Evolutionary conservation across 139 green algal genomes (phyloP), one percentile per base, ranked within the genome.

Genomic region (Chlorella sp.): DNA sequence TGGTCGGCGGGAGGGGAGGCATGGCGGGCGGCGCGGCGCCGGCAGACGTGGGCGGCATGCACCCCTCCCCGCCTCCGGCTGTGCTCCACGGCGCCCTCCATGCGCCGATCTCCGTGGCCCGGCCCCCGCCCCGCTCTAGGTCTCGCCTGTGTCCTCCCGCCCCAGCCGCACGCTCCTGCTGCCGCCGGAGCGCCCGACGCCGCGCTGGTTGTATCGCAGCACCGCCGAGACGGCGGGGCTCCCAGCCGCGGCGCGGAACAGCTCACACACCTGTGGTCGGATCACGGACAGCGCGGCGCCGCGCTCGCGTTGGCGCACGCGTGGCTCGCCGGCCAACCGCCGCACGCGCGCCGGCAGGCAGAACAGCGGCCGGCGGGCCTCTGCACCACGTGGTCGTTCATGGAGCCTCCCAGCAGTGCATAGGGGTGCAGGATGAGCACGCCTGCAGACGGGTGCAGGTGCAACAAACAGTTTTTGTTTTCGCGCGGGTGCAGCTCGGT

Each of bases 131-230:
- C n/a, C n/a, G n/a, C n/a, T n/a, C n/a, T n/a, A n/a, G n/a, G n/a
- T n/a, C n/a, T n/a, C 56, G 33, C 33, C 56, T 14, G 9, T 25
- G 23, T 14, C 27, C 11, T 63, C 56, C 14, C 15, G 14, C 19
- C 19, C 15, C 9, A 21, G 23, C 15, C 21, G 56, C 9, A 63
- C 12, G n/a, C 21, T 25, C 46, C 68, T 73, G 43, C 29, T 55
- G n/a, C 77, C 77, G 43, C 33, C 31, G 15, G 71, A 80, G 5
- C 23, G n/a, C 0, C 77, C 77, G n/a, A 83, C 77, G 8, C 77
- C 77, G 3, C 77, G 15, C 43, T 79, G 71, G 59, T 83, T 79
- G 43, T 83, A 83, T 11, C 61, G 48, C 33, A 83, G 36, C 56
- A 63, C 56, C 29, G 23, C 29, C 11, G 21, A 38, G 56, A 63